These are phyloP conservation scores for Neofusicoccum laricinum DNA, from an alignment of 2,329 filamentous ascomycete genomes.

Conservation along the genomic window DNA sequence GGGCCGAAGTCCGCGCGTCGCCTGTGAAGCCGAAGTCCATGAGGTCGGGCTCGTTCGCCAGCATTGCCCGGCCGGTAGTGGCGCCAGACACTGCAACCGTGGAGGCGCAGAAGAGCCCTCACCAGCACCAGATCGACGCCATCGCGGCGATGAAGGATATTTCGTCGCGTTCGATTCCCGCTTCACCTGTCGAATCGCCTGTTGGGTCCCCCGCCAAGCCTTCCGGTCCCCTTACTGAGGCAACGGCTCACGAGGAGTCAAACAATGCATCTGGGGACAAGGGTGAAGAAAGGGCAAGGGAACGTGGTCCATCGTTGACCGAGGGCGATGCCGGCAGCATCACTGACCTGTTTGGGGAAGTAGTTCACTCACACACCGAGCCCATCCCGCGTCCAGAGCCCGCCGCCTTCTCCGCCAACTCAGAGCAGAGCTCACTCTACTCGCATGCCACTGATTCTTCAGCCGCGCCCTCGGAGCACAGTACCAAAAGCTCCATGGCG, in stretches of 20 bases:
- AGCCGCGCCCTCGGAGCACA: background rate
- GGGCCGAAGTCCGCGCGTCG: background rate
- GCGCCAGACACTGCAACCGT: constrained; percentile 65
- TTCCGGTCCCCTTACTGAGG: background rate
- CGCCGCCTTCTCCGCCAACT: background rate
- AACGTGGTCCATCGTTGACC: background rate
- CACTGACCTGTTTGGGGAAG: background rate
- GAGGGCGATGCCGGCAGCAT: constrained; percentile 1
- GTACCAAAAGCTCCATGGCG: background rate
- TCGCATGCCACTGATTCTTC: constrained; percentile 9
- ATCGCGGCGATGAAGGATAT: constrained; percentile 65
- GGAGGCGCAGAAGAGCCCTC: constrained; percentile 53
- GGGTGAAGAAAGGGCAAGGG: background rate
- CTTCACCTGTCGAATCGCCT: constrained; percentile 51
- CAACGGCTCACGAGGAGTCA: background rate
- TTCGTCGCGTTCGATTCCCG: constrained; percentile 59
- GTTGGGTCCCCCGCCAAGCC: constrained; percentile 37
- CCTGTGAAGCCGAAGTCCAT: constrained; percentile 49
- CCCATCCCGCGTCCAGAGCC: background rate
- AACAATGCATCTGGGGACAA: constrained; percentile 7
- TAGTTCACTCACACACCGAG: background rate
- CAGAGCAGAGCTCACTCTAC: constrained; percentile 5
- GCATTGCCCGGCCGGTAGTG: constrained; percentile 62
- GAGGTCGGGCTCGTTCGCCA: constrained; percentile 62
- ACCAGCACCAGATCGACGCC: constrained; percentile 59